A percentile compares a stretch with the other conserved stretches of the same genome.
Conservation (phyloP, 192 early-diverging fungal species). For the Podila epigama region DNA sequence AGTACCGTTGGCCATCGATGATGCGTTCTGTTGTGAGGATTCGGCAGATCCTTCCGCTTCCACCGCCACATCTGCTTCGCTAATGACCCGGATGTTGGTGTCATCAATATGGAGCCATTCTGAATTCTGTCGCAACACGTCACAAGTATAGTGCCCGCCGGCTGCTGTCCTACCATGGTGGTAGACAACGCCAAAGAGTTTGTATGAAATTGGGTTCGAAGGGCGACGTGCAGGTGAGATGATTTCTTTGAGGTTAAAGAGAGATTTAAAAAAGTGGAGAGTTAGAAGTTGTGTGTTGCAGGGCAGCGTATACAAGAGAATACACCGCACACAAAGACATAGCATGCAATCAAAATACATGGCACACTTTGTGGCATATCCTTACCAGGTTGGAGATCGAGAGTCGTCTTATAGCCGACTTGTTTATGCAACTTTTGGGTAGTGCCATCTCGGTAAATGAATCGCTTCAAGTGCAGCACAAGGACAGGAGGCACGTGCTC, state of each 20-base stretch:
- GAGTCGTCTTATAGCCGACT: constrained; percentile 70
- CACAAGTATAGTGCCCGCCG: constrained; percentile 98
- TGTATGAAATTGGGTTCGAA: constrained; percentile 62
- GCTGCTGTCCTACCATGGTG: constrained; percentile 89
- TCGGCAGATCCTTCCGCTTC: constrained; percentile 3
- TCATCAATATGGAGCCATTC: constrained; percentile 97
- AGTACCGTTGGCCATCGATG: constrained; percentile 9
- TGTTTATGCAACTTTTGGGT: constrained; percentile 89
- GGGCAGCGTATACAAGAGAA: no score
- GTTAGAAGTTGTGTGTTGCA: no score
- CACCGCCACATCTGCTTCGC: constrained; percentile 66
- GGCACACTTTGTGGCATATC: no score
- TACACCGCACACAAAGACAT: background rate
- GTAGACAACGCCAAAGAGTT: constrained; percentile 90
- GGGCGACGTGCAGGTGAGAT: constrained; percentile 65
- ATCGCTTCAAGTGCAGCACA: constrained; percentile 94
- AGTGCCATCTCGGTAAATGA: constrained; percentile 82
- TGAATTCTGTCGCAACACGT: constrained; percentile 72
- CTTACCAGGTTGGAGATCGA: constrained; percentile 74
- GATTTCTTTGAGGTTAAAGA: constrained; percentile 51
- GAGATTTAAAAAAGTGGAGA: background rate
- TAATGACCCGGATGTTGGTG: constrained; percentile 67
- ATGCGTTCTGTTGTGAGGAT: background rate
- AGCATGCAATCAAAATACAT: no score
- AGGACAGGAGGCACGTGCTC: constrained; percentile 89